Evolutionary conservation across 331 rosid genomes (phyloP), one percentile per base, ranked within the genome.

Genomic region (Acacia pycnantha): DNA sequence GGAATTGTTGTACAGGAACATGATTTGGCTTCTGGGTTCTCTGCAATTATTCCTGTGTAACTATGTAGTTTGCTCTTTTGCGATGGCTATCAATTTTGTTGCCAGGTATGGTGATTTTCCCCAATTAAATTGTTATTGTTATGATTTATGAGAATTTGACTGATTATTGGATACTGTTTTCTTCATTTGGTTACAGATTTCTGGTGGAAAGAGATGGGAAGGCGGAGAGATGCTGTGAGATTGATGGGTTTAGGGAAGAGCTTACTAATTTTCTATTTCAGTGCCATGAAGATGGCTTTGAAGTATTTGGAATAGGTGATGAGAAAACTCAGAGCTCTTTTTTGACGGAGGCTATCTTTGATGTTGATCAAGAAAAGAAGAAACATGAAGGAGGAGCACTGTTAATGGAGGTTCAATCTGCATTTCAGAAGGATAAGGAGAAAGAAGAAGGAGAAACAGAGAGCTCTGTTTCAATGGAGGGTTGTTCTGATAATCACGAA

Each of bases 101-200:
- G 68, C 47, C 84, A 93, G 97, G 96, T 93, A 78, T 81, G 89
- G 22, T 65, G 73, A 16, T 7, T 31, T 40, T 56, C 27, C 51
- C 7, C 1, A 31, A 22, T 8, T 56, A 10, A 58, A 8, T 46
- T 3, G 21, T 64, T 7, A 0, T 31, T 73, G 11, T 6, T 10
- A 0, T 62, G 11, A 6, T 72, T 72, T 22, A 41, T 2, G 33
- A 19, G 19, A 84, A 73, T 65, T 76, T 53, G 0, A 43, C 26
- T 21, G 6, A 26, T 37, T 76, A 22, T 24, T 44, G n/a, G 26
- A 18, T 44, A 35, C 58, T 53, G 14, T 15, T 84, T 11, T 4
- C 3, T 58, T 56, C 33, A 7, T 82, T 58, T 54, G 14, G 2
- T 51, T 87, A 74, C 86, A 93, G 97, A 82, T 86, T 89, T 73